Evolutionary conservation across 83 land plant genomes (phyloP).

Genomic region (Picea abies): DNA sequence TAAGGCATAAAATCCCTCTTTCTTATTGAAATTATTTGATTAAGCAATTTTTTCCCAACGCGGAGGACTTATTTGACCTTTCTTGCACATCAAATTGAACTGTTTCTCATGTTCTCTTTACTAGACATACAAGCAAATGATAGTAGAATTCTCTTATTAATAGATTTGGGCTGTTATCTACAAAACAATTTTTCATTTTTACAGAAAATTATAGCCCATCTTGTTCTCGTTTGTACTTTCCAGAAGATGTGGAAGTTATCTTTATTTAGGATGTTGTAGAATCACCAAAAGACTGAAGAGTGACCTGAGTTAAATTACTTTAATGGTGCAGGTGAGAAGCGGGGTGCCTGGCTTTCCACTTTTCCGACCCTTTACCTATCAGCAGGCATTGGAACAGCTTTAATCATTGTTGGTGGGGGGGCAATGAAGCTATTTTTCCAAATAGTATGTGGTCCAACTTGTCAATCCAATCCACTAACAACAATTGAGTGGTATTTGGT

Average conservation of each 20-base stretch:
- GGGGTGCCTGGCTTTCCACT: slow-evolving; percentile 24
- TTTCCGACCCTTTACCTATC: slow-evolving; percentile 76
- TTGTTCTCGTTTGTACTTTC: too few species aligned
- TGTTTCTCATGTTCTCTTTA: not conserved
- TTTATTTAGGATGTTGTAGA: not conserved
- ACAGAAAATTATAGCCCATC: not conserved
- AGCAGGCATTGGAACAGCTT: slow-evolving; percentile 68
- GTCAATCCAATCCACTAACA: slow-evolving; percentile 44
- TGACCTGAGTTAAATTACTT: too few species aligned
- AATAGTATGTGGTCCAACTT: slow-evolving; percentile 49
- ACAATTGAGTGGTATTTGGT: slow-evolving; percentile 85
- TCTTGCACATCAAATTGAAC: not conserved
- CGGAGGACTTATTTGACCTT: too few species aligned
- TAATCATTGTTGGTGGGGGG: slow-evolving; percentile 70
- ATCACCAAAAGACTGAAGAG: not conserved
- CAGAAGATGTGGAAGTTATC: not conserved
- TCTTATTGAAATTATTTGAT: not conserved
- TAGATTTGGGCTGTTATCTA: not conserved
- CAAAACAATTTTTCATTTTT: not conserved
- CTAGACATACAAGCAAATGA: slow-evolving; percentile 3
- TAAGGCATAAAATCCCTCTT: slow-evolving; percentile 18
- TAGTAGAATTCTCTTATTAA: not conserved
- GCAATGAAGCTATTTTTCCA: slow-evolving; percentile 67
- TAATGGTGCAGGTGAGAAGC: too few species aligned
- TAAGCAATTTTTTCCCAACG: not conserved